phyloP scores from a whole-genome alignment of 2,329 filamentous ascomycete genomes.

The Dryadomyces quercus-mongolicae region DNA sequence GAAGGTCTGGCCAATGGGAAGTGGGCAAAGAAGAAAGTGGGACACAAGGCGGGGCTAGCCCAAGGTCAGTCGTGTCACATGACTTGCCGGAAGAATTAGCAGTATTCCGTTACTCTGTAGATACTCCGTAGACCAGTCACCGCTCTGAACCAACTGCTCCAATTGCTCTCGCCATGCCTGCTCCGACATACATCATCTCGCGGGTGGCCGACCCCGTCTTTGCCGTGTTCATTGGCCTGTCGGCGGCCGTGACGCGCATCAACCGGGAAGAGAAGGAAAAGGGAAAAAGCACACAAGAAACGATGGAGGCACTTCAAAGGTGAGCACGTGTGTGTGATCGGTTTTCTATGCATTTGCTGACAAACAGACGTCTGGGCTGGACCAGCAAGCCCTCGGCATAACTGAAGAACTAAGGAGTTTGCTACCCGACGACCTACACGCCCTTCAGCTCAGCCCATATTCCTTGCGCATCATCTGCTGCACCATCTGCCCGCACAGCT shows the following conservation, averaged over 20 bases:
- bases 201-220: conserved; percentile 46
- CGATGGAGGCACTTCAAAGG: conserved; percentile 33
- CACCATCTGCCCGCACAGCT: conserved; percentile 58
- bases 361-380: conserved; percentile 6
- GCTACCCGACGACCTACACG: background rate
- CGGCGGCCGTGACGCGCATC: conserved; percentile 43
- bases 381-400: conserved; percentile 1
- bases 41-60: background rate
- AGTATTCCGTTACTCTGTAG: no score
- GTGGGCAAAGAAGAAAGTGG: background rate
- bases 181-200: conserved; percentile 49
- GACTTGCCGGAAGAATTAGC: background rate
- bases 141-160: no score
- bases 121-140: no score
- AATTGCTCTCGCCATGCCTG: conserved; percentile 27
- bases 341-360: background rate
- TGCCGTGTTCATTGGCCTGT: conserved; percentile 41
- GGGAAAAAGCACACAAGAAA: conserved; percentile 39
- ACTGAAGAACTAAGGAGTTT: background rate
- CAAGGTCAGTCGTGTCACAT: background rate
- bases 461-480: conserved; percentile 59
- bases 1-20: background rate
- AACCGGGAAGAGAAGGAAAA: conserved; percentile 48
- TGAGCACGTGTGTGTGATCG: conserved; percentile 12
- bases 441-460: conserved; percentile 28